Conservation (phyloP, 1,284 basidiomycete genomes). For the Veloboletus limbatus region DNA sequence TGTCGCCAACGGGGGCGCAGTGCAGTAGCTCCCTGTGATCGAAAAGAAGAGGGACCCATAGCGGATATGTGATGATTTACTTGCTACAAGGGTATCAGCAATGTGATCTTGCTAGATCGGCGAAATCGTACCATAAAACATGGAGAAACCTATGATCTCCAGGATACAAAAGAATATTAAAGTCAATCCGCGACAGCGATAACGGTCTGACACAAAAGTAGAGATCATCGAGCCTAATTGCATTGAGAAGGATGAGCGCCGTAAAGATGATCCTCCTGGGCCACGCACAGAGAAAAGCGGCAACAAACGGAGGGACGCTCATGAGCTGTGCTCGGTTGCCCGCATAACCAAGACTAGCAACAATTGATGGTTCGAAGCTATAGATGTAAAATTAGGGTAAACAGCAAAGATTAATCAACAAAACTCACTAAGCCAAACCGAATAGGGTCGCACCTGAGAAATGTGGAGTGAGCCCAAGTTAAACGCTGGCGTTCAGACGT, state of each 20-base stretch:
- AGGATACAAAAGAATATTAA: constrained; percentile 38
- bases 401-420: background rate
- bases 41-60: constrained; percentile 53
- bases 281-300: constrained; percentile 43
- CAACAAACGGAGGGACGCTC: constrained; percentile 48
- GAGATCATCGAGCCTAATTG: constrained; percentile 38
- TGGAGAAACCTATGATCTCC: constrained; percentile 43
- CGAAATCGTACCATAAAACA: constrained; percentile 43
- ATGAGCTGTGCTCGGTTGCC: constrained; percentile 45
- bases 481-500: background rate
- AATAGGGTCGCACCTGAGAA: constrained; percentile 40
- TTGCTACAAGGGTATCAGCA: constrained; percentile 11
- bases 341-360: constrained; percentile 44
- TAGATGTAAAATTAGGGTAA: background rate
- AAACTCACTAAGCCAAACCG: constrained; percentile 37
- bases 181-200: constrained; percentile 41
- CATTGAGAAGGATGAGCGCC: background rate
- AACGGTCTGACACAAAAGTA: constrained; percentile 43
- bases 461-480: constrained; percentile 13
- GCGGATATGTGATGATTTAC: constrained; percentile 34
- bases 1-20: constrained; percentile 44
- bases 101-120: background rate
- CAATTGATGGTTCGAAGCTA: constrained; percentile 54
- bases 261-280: background rate
- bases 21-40: constrained; percentile 44